Percentiles rank a stretch among this genome's conserved stretches.
Evolutionary conservation across 495 filamentous ascomycete genomes (phyloP).

Genomic region (Lepraria neglecta): DNA sequence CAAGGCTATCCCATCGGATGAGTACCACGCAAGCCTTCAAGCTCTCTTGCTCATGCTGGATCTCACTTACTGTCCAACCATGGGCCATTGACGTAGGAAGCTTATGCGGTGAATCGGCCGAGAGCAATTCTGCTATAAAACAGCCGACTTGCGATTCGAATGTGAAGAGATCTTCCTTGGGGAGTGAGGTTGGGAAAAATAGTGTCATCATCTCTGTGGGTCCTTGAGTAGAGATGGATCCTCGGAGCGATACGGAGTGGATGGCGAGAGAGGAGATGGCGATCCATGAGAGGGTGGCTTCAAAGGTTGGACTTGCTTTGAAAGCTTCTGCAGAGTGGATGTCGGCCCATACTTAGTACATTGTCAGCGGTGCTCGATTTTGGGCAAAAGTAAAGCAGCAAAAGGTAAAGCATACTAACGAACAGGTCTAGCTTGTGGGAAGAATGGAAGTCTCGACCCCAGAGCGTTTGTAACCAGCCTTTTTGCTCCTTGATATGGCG

Average conservation of each 20-base stretch:
- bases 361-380: background rate
- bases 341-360: background rate
- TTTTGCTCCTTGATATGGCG: constrained; percentile 11
- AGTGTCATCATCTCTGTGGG: background rate
- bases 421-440: constrained; percentile 11
- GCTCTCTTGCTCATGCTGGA: background rate
- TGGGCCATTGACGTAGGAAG: background rate
- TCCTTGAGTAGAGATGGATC: background rate
- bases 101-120: background rate
- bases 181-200: background rate
- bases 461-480: constrained; percentile 14
- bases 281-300: background rate
- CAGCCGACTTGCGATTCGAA: background rate
- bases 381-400: background rate
- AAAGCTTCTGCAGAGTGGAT: background rate
- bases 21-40: background rate
- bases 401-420: background rate
- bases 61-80: background rate
- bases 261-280: background rate
- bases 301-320: background rate
- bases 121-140: background rate
- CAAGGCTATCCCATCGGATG: background rate
- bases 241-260: background rate
- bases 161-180: background rate
- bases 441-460: constrained; percentile 14